Percentiles rank a stretch among this genome's conserved stretches.
These are phyloP conservation scores for Ustilago loliicola DNA, from an alignment of 1,284 basidiomycete species.

Conservation along the genomic window DNA sequence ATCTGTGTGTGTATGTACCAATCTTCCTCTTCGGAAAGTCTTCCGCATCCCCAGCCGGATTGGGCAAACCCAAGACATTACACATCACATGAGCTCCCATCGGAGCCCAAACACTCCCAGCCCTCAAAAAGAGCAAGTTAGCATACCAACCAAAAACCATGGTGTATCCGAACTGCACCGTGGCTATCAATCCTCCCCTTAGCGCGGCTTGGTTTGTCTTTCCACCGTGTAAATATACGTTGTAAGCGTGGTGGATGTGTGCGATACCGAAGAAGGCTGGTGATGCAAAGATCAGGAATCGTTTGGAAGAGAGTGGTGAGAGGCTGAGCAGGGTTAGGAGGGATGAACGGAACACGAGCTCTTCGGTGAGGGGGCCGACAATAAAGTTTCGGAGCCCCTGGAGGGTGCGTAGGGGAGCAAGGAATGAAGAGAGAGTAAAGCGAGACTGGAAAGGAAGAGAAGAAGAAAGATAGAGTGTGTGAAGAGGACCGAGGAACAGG, in stretches of 20 bases:
- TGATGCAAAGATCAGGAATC: slow-evolving; percentile 80
- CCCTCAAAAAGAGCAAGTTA: slow-evolving; percentile 85
- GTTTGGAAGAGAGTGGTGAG: slow-evolving; percentile 75
- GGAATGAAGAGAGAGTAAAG: slow-evolving; percentile 65
- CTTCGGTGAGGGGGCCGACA: slow-evolving; percentile 88
- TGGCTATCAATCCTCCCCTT: slow-evolving; percentile 74
- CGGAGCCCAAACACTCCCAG: slow-evolving; percentile 73
- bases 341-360: slow-evolving; percentile 89
- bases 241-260: slow-evolving; percentile 91
- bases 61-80: slow-evolving; percentile 92
- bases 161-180: slow-evolving; percentile 87
- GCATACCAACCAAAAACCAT: slow-evolving; percentile 91
- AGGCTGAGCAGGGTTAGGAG: slow-evolving; percentile 82
- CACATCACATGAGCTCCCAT: slow-evolving; percentile 82
- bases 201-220: slow-evolving; percentile 75
- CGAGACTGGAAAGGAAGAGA: slow-evolving; percentile 77
- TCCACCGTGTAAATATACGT: slow-evolving; percentile 77
- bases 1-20: slow-evolving; percentile 64
- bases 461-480: slow-evolving; percentile 75
- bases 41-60: slow-evolving; percentile 72
- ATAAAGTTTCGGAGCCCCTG: slow-evolving; percentile 82
- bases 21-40: slow-evolving; percentile 71
- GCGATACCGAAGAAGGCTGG: slow-evolving; percentile 92
- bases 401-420: slow-evolving; percentile 74
- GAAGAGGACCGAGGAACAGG: slow-evolving; percentile 88